These are phyloP conservation scores for Arachnomyces sp. DNA, from an alignment of 2,329 filamentous ascomycete genomes.

Conservation along the genomic window DNA sequence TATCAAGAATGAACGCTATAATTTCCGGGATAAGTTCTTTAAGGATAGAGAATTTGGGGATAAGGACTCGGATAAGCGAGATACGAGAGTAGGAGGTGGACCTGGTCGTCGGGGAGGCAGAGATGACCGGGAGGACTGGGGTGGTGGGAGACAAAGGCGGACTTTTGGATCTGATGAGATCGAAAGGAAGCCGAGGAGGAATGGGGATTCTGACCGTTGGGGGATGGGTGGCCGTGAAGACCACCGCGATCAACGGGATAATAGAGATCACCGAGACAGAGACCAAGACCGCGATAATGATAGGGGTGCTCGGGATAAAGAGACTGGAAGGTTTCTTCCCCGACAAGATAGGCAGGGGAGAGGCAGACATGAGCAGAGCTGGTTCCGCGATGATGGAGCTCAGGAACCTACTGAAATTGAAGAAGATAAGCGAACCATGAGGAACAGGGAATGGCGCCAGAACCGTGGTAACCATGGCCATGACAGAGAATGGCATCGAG, in stretches of 20 bases:
- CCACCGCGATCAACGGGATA: conserved; percentile 53
- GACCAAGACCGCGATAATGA: no score
- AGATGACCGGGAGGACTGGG: conserved; percentile 36
- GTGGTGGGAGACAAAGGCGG: conserved; percentile 30
- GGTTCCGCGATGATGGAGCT: conserved; percentile 56
- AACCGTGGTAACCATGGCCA: conserved; percentile 32
- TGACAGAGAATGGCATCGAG: conserved; percentile 48
- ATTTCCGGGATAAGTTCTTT: conserved; percentile 44
- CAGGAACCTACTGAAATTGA: conserved; percentile 31
- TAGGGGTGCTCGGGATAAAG: conserved; percentile 45
- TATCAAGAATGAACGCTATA: conserved; percentile 53
- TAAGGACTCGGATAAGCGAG: conserved; percentile 19
- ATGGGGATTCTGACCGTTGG: conserved; percentile 37
- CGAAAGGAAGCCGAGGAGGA: conserved; percentile 33
- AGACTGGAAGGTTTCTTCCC: conserved; percentile 42
- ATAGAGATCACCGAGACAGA: conserved; percentile 34
- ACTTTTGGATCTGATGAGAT: conserved; percentile 34
- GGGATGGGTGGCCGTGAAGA: conserved; percentile 33
- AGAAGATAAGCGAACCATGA: conserved; percentile 39
- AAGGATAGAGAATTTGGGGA: conserved; percentile 30
- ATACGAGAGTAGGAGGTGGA: conserved; percentile 24
- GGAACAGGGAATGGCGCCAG: conserved; percentile 57
- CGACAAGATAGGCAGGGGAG: conserved; percentile 59
- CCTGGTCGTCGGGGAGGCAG: conserved; percentile 26
- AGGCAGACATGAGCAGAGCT: conserved; percentile 61